A percentile compares a stretch with the other conserved stretches of the same genome.
Evolutionary conservation across 192 early-diverging fungal genomes (phyloP).

Genomic region (Chytriomyces sp.): DNA sequence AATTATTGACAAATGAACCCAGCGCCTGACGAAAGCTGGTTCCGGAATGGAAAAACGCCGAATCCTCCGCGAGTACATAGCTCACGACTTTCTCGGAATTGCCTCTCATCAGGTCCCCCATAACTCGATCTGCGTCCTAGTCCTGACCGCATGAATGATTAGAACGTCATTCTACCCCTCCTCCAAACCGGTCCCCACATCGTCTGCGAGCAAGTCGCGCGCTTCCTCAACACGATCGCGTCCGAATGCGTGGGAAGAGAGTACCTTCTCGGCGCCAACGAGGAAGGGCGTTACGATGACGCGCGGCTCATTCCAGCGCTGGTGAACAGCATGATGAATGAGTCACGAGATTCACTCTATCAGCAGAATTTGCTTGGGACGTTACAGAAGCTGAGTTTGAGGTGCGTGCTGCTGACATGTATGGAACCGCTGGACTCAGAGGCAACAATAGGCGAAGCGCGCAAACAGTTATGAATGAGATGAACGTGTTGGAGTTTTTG

Average conservation of each 20-base stretch:
- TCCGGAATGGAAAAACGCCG: conserved; percentile 10
- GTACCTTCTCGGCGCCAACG: conserved; percentile 33
- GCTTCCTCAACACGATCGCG: conserved; percentile 44
- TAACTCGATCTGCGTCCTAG: not conserved
- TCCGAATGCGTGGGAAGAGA: conserved; percentile 46
- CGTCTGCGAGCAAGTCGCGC: conserved; percentile 34
- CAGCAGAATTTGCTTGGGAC: conserved; percentile 47
- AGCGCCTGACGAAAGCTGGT: conserved; percentile 17
- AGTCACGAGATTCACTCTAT: conserved; percentile 28
- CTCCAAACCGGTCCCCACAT: conserved; percentile 17
- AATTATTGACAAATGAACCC: conserved; percentile 1
- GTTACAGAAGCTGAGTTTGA: conserved; percentile 54
- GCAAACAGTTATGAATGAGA: conserved; percentile 46
- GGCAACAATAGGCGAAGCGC: conserved; percentile 35
- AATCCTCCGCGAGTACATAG: conserved; percentile 27
- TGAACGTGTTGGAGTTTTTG: conserved; percentile 40
- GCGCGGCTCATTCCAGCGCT: conserved; percentile 28
- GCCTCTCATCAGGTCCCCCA: not conserved
- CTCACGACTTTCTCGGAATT: conserved; percentile 39
- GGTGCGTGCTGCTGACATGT: conserved; percentile 21
- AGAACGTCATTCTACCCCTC: conserved; percentile 11
- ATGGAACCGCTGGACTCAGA: not conserved
- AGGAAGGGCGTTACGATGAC: not conserved
- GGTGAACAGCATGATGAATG: conserved; percentile 31
- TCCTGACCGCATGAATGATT: not conserved